Evolutionary conservation across 2,329 filamentous ascomycete species (phyloP).

Genomic region (Mollisia scopiformis): DNA sequence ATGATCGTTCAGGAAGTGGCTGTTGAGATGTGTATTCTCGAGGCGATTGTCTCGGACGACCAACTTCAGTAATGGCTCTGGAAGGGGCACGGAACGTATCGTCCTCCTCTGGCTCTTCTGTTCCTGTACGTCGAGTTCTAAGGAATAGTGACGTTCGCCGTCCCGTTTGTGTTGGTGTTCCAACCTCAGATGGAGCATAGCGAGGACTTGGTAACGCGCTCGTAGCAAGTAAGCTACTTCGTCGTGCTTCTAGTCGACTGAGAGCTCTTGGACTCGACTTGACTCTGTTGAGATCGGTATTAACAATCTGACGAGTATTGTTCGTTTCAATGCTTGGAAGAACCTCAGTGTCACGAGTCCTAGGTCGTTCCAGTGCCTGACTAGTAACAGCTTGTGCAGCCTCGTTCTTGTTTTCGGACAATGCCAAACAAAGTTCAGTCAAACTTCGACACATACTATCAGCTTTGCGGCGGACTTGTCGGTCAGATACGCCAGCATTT

Average conservation of each 20-base stretch:
- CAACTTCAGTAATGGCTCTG: conserved; percentile 59
- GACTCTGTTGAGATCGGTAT: conserved; percentile 25
- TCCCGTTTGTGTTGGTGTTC: conserved; percentile 46
- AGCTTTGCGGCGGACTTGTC: conserved; percentile 85
- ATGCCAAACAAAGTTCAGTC: conserved; percentile 86
- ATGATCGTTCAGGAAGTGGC: conserved; percentile 38
- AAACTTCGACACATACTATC: conserved; percentile 91
- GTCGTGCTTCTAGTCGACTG: conserved; percentile 36
- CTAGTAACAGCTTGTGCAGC: conserved; percentile 12
- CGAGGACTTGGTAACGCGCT: conserved; percentile 35
- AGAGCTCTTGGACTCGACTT: conserved; percentile 36
- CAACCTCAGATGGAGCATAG: conserved; percentile 34
- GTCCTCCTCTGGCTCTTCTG: conserved; percentile 41
- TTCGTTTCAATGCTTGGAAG: conserved; percentile 25
- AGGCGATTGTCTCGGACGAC: conserved; percentile 39
- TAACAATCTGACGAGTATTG: conserved; percentile 21
- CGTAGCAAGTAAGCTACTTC: conserved; percentile 37
- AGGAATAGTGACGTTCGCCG: conserved; percentile 60
- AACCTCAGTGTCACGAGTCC: conserved; percentile 24
- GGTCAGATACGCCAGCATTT: conserved; percentile 62
- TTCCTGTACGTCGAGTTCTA: conserved; percentile 32
- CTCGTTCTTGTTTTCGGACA: conserved; percentile 62
- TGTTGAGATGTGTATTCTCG: conserved; percentile 46
- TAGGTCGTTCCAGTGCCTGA: conserved; percentile 19
- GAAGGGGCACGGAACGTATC: conserved; percentile 58